phyloP scores from a whole-genome alignment of 805 yeast species.

The Yarrowia hollandica region DNA sequence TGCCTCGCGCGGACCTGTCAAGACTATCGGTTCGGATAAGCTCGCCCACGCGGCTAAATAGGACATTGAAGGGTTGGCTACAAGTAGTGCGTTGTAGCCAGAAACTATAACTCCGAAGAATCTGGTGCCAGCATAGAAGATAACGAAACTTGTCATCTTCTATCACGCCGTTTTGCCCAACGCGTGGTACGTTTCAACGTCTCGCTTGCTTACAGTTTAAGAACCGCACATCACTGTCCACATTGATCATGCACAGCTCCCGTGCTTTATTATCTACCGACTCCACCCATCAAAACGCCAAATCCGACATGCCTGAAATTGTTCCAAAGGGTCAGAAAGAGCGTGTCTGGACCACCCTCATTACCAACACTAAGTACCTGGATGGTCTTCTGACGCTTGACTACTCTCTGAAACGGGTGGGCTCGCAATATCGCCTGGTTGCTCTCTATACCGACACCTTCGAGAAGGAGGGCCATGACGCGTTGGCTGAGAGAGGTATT shows the following conservation, averaged over 20 bases:
- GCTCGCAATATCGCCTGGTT: conserved; percentile 53
- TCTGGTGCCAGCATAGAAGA: too few relatives aligned
- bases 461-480: conserved; percentile 46
- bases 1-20: conserved; percentile 12
- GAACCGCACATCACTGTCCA: conserved; percentile 9
- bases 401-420: conserved; percentile 47
- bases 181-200: too few relatives aligned
- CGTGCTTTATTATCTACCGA: background rate
- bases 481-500: conserved; percentile 46
- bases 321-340: background rate
- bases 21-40: background rate
- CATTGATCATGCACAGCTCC: conserved; percentile 1
- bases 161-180: too few relatives aligned
- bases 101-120: too few relatives aligned
- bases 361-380: conserved; percentile 54
- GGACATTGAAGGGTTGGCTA: background rate
- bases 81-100: too few relatives aligned
- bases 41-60: conserved; percentile 1
- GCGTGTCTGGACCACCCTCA: conserved; percentile 55
- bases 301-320: conserved; percentile 3
- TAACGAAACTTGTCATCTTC: too few relatives aligned
- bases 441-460: conserved; percentile 56
- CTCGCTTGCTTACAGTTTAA: conserved; percentile 1
- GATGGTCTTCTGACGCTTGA: conserved; percentile 55
- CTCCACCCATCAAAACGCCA: background rate